A percentile compares a stretch with the other conserved stretches of the same genome.
Conservation (phyloP, 805 yeast genomes). For the Wickerhamiella shivajii region DNA sequence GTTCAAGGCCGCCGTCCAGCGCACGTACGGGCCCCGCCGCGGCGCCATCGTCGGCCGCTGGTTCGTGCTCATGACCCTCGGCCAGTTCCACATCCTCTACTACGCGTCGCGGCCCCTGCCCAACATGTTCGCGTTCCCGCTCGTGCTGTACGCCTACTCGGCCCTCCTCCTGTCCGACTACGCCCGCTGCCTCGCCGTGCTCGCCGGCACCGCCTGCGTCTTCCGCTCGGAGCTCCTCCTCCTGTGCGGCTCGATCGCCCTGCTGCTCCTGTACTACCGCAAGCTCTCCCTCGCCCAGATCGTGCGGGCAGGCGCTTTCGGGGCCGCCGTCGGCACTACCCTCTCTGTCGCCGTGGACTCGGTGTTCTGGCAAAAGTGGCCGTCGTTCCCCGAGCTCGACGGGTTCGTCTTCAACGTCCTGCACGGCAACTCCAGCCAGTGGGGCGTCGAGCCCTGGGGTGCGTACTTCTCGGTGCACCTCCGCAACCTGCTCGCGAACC, state of each 20-base stretch:
- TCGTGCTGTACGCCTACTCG: slow-evolving; percentile 43
- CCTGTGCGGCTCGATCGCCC: slow-evolving; percentile 31
- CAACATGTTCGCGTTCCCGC: slow-evolving; percentile 65
- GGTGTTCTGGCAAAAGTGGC: slow-evolving; percentile 48
- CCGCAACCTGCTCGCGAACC: slow-evolving; percentile 28
- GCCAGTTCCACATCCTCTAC: slow-evolving; percentile 69
- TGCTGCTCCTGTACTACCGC: slow-evolving; percentile 32
- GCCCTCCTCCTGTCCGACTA: slow-evolving; percentile 36
- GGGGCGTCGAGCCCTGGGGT: slow-evolving; percentile 73
- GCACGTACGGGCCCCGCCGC: slow-evolving; percentile 16
- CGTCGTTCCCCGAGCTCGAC: slow-evolving; percentile 57
- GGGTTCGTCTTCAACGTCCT: slow-evolving; percentile 64
- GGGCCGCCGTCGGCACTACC: slow-evolving; percentile 37
- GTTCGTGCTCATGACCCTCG: slow-evolving; percentile 42
- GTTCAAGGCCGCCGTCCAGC: slow-evolving; percentile 31
- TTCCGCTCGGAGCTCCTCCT: slow-evolving; percentile 62
- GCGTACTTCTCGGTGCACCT: slow-evolving; percentile 49
- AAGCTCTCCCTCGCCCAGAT: slow-evolving; percentile 19
- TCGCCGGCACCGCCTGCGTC: slow-evolving; percentile 49
- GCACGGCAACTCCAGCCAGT: slow-evolving; percentile 54
- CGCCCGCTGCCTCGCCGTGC: slow-evolving; percentile 34
- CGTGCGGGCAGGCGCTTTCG: slow-evolving; percentile 31
- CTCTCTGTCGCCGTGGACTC: slow-evolving; percentile 47
- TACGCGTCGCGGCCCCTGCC: slow-evolving; percentile 80
- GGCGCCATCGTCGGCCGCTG: slow-evolving; percentile 26